phyloP scores from a whole-genome alignment of 108 stramenopile genomes.

The Pseudonitzschia multiseries region DNA sequence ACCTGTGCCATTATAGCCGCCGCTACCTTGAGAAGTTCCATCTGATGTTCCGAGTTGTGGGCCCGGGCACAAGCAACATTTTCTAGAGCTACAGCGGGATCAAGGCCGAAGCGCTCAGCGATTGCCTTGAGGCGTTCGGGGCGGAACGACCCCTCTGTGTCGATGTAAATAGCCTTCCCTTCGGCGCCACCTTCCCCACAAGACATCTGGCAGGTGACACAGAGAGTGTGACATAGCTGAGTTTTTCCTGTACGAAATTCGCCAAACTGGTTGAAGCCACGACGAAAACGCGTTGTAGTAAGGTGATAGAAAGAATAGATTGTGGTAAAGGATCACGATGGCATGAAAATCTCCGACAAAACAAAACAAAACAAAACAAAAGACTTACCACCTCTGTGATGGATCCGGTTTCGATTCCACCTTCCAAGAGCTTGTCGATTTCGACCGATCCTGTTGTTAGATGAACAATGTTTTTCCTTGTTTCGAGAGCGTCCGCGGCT shows the following conservation, averaged over 20 bases:
- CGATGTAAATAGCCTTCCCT: slow-evolving; percentile 99
- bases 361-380: too few species aligned
- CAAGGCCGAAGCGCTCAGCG: slow-evolving; percentile 97
- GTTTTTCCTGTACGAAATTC: slow-evolving; percentile 98
- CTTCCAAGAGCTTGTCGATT: slow-evolving; percentile 94
- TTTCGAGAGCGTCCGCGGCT: slow-evolving; percentile 90
- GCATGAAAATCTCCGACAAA: too few species aligned
- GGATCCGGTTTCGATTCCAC: slow-evolving; percentile 98
- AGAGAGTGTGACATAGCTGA: slow-evolving; percentile 99
- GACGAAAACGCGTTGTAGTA: too few species aligned
- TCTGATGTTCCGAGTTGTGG: slow-evolving; percentile 99
- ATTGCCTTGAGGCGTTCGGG: slow-evolving; percentile 92
- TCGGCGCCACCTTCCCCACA: slow-evolving; percentile 97
- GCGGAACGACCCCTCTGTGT: slow-evolving; percentile 99
- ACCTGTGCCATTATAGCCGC: slow-evolving; percentile 99
- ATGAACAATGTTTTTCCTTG: slow-evolving; percentile 76
- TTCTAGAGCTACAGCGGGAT: slow-evolving; percentile 92
- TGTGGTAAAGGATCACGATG: too few species aligned
- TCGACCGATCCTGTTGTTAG: slow-evolving; percentile 96
- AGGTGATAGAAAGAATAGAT: too few species aligned
- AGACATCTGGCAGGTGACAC: slow-evolving; percentile 98
- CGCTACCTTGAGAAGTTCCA: slow-evolving; percentile 96
- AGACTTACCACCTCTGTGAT: slow-evolving; percentile 99
- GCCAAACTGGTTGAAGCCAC: too few species aligned
- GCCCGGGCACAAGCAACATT: slow-evolving; percentile 99